Base-by-base conservation (phyloP, 176 grass and related monocot species). In the Carex kokanica region DNA sequence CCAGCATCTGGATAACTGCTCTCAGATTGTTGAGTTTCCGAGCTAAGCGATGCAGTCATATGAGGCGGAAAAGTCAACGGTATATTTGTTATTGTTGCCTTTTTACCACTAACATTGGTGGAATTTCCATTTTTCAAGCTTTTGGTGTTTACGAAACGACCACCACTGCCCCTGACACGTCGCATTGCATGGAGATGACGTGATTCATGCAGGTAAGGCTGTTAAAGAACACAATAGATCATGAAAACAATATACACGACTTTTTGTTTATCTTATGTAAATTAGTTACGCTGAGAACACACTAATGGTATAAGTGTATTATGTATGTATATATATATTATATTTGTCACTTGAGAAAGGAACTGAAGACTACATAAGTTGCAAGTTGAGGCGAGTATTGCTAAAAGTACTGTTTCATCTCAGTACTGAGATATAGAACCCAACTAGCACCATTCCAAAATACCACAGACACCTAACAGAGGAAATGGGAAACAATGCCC, bases 171-270 rank as follows among this genome's bases (percentile, higher is more conserved):
- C n/a, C 92, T 85, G 13, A 67, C 88, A 11, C 92, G 83, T 36
- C 90, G 90, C 71, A 92, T 81, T 25, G 92, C 90, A 85, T 91
- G 90, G 47, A 86, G 90, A 74, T 94, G 92, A 43, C 92, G 83
- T 8, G 90, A 94, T 73, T 94, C 88, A 49, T 94, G 92, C 14
- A 94, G 77, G 68, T 94, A 94, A 1, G 88, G 92, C 92, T 94
- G 89, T 78, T 34, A 16, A 78, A 55, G 36, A 71, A 55, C 25
- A 32, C 5, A 78, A 78, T 29, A 53, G 21, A 23, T 53, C 71
- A 74, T 51, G 64, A 18, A 38, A 68, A 18, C 6, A 8, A 68
- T 41, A 71, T 43, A n/a, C 25, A 34, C 34, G 43, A 20, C 0
- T 18, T 20, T 11, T 70, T 20, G 11, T 71, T 71, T 20, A 71